phyloP scores from a whole-genome alignment of 2,329 filamentous ascomycete genomes.

The Rhynchosporium graminicola region DNA sequence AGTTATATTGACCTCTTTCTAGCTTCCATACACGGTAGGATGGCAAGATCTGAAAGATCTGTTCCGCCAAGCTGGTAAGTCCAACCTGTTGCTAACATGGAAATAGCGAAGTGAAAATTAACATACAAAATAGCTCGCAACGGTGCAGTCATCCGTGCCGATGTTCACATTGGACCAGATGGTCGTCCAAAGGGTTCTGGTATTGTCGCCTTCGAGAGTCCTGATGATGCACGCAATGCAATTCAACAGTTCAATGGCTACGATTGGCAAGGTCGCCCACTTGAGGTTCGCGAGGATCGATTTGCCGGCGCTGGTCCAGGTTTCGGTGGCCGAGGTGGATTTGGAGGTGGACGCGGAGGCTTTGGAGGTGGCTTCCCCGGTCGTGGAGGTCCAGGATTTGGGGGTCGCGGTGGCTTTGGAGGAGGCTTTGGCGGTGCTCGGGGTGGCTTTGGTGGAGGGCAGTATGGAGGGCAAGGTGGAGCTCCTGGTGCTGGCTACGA shows the following conservation, averaged over 20 bases:
- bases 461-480: constrained; percentile 48
- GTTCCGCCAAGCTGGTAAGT: constrained; percentile 95
- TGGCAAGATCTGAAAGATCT: constrained; percentile 99
- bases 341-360: constrained; percentile 44
- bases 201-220: constrained; percentile 93
- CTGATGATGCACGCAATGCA: constrained; percentile 91
- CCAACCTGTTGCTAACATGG: constrained; percentile 34
- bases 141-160: constrained; percentile 86
- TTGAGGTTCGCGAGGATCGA: constrained; percentile 95
- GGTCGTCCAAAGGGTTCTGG: constrained; percentile 95
- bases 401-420: constrained; percentile 39
- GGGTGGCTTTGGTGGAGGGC: constrained; percentile 55
- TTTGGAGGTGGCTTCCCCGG: constrained; percentile 61
- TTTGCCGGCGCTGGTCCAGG: constrained; percentile 67
- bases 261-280: constrained; percentile 91
- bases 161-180: constrained; percentile 89
- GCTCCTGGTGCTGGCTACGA: constrained; percentile 42
- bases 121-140: constrained; percentile 51
- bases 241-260: constrained; percentile 98
- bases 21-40: constrained; percentile 96
- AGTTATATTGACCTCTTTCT: constrained; percentile 43
- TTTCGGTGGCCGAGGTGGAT: constrained; percentile 47
- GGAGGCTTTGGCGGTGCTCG: constrained; percentile 44
- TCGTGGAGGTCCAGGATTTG: constrained; percentile 47
- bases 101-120: constrained; percentile 31